phyloP scores from a whole-genome alignment of 805 yeast genomes.

The Saturnispora serradocipensis region DNA sequence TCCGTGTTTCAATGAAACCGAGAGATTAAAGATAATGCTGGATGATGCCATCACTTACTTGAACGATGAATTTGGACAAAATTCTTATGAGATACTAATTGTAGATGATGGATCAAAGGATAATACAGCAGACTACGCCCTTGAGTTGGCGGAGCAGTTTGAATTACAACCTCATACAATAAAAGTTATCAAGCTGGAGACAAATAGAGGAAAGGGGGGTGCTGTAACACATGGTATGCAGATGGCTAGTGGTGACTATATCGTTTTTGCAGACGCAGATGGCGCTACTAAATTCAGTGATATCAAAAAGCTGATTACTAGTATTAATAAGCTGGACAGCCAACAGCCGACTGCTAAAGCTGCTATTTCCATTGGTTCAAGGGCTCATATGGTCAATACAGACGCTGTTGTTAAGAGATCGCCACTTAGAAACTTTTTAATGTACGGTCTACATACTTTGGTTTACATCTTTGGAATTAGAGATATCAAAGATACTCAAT shows the following conservation, averaged over 20 bases:
- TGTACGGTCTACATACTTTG: conserved; percentile 85
- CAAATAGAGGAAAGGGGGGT: conserved; percentile 92
- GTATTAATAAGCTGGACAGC: conserved; percentile 27
- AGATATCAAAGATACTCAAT: conserved; percentile 85
- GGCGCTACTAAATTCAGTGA: conserved; percentile 86
- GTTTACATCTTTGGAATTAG: conserved; percentile 86
- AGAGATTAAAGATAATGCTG: conserved; percentile 61
- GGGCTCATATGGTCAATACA: conserved; percentile 94
- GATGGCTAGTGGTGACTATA: conserved; percentile 60
- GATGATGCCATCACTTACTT: conserved; percentile 58
- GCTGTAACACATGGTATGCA: conserved; percentile 92
- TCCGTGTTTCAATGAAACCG: conserved; percentile 89
- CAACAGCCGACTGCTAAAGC: conserved; percentile 27
- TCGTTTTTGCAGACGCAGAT: conserved; percentile 93
- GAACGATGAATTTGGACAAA: conserved; percentile 17
- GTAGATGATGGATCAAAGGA: conserved; percentile 92
- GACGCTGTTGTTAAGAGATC: conserved; percentile 96
- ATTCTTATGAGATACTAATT: conserved; percentile 64
- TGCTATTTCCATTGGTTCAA: conserved; percentile 77
- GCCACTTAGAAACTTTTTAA: conserved; percentile 75
- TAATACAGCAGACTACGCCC: conserved; percentile 64
- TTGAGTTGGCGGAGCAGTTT: conserved; percentile 46
- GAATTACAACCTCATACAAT: conserved; percentile 47
- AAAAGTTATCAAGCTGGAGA: conserved; percentile 57
- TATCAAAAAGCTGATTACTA: conserved; percentile 39